Conservation (phyloP, 2,329 filamentous ascomycete genomes). For the Aphanoascus verrucosus region DNA sequence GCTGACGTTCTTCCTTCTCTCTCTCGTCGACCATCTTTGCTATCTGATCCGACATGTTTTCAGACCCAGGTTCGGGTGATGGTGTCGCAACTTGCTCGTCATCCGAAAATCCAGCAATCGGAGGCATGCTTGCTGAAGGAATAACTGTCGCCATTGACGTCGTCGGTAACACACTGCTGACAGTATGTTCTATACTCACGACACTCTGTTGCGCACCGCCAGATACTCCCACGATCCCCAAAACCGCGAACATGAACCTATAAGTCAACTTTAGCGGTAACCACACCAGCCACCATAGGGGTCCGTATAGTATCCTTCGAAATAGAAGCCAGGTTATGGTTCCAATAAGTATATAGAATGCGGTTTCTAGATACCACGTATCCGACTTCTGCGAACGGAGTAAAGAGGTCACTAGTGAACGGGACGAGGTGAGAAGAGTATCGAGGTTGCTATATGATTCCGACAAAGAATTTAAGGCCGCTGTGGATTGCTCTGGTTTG, state of each 20-base stretch:
- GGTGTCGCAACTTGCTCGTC: background rate
- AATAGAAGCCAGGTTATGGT: constrained; percentile 83
- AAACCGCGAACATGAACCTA: constrained; percentile 46
- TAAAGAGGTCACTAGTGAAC: constrained; percentile 64
- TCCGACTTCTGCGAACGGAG: constrained; percentile 87
- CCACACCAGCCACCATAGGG: constrained; percentile 80
- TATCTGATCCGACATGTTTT: constrained; percentile 34
- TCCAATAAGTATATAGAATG: constrained; percentile 66
- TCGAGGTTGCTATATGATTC: constrained; percentile 75
- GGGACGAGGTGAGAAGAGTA: constrained; percentile 61
- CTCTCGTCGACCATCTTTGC: constrained; percentile 30
- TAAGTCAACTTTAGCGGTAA: constrained; percentile 62
- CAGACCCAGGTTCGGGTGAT: constrained; percentile 10
- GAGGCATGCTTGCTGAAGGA: background rate
- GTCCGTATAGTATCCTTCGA: constrained; percentile 74
- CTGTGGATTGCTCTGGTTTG: constrained; percentile 57
- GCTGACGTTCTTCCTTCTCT: constrained; percentile 16
- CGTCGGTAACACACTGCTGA: background rate
- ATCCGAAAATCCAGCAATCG: background rate
- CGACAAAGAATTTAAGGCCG: constrained; percentile 66
- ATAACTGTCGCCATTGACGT: constrained; percentile 1
- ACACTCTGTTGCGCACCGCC: background rate
- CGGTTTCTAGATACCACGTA: constrained; percentile 91
- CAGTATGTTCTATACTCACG: background rate
- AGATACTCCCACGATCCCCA: constrained; percentile 41